phyloP scores from a whole-genome alignment of 805 yeast genomes.

The Dipodascopsis uninucleata region DNA sequence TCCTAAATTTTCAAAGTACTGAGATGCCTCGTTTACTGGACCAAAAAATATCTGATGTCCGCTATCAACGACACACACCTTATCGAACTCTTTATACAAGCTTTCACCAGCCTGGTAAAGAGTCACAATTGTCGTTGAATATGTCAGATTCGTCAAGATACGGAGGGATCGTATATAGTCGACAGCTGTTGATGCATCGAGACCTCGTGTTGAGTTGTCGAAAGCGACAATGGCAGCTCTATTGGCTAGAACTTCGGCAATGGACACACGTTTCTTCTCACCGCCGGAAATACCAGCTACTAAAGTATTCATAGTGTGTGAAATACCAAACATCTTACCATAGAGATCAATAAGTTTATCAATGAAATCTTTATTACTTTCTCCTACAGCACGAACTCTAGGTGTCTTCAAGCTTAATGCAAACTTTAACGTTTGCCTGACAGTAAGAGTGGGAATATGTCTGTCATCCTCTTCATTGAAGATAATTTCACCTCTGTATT shows the following conservation, averaged over 20 bases:
- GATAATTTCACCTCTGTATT: conserved; percentile 65
- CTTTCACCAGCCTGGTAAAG: conserved; percentile 68
- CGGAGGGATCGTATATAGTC: conserved; percentile 60
- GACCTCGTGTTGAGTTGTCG: conserved; percentile 72
- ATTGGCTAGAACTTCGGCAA: conserved; percentile 47
- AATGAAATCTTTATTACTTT: conserved; percentile 53
- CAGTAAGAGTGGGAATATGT: conserved; percentile 67
- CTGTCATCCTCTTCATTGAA: conserved; percentile 66
- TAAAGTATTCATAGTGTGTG: conserved; percentile 56
- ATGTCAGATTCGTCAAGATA: conserved; percentile 54
- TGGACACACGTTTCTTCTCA: conserved; percentile 66
- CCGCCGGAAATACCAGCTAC: conserved; percentile 77
- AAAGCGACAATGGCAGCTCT: conserved; percentile 56
- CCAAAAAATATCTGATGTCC: conserved; percentile 65
- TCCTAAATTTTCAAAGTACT: conserved; percentile 50
- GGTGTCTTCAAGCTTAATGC: conserved; percentile 64
- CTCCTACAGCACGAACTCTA: conserved; percentile 53
- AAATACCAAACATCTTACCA: conserved; percentile 49
- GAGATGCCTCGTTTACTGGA: conserved; percentile 46
- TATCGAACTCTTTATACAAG: conserved; percentile 58
- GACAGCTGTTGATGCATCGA: conserved; percentile 66
- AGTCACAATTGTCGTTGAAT: conserved; percentile 58
- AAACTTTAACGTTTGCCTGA: conserved; percentile 60
- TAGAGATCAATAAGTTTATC: conserved; percentile 51
- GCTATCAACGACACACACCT: conserved; percentile 55